Conservation (phyloP, 2,329 filamentous ascomycete species). For the Alternaria tenuissima region DNA sequence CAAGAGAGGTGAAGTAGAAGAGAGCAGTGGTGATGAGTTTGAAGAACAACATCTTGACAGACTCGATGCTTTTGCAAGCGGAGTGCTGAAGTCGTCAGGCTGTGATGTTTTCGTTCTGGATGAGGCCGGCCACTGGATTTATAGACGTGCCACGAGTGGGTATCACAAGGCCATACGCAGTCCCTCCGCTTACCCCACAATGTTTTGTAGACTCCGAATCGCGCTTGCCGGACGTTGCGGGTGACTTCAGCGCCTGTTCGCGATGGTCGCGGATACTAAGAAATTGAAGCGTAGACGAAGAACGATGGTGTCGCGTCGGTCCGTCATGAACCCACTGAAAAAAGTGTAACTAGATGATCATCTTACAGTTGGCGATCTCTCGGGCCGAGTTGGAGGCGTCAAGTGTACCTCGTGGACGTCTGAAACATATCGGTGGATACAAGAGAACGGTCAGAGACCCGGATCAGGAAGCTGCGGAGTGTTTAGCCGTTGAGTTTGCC, state of each 20-base stretch:
- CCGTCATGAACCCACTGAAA: slow-evolving; percentile 17
- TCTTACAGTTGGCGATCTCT: slow-evolving; percentile 12
- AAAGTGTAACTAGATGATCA: slow-evolving; percentile 4
- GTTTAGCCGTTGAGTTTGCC: background rate
- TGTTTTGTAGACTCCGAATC: background rate
- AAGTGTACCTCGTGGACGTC: slow-evolving; percentile 20
- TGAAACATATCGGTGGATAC: slow-evolving; percentile 11
- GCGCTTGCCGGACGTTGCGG: slow-evolving; percentile 2
- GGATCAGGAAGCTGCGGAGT: slow-evolving; percentile 16
- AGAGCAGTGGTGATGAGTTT: slow-evolving; percentile 10
- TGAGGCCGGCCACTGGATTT: slow-evolving; percentile 11
- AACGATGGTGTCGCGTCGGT: slow-evolving; percentile 9
- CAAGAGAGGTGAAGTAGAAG: slow-evolving; percentile 28
- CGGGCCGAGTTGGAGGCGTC: slow-evolving; percentile 13
- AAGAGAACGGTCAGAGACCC: slow-evolving; percentile 12
- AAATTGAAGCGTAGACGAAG: background rate
- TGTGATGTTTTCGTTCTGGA: slow-evolving; percentile 5
- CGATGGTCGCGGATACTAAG: slow-evolving; percentile 7
- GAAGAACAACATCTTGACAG: slow-evolving; percentile 30
- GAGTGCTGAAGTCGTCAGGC: slow-evolving; percentile 6
- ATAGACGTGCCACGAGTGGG: slow-evolving; percentile 10
- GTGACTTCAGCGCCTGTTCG: slow-evolving; percentile 3
- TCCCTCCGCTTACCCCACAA: slow-evolving; percentile 5
- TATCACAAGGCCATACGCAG: background rate
- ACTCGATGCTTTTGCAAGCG: background rate